These are phyloP conservation scores for Xylaria cubensis DNA, from an alignment of 495 filamentous ascomycete genomes.

Conservation along the genomic window DNA sequence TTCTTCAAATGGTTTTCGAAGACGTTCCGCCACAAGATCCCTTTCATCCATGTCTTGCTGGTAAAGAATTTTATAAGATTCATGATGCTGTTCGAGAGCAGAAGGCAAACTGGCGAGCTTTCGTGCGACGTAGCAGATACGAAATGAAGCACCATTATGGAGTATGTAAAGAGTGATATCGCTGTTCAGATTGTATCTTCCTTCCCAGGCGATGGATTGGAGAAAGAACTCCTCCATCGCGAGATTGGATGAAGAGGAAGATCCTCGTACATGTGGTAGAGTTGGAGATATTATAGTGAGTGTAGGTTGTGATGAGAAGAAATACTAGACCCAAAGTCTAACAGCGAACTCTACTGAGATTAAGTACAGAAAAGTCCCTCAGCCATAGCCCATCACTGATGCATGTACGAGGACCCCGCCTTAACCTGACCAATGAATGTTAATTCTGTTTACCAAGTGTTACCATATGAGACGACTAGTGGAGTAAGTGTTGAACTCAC, in stretches of 20 bases:
- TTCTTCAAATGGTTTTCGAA: neutral
- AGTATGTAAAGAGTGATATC: neutral
- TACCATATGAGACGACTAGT: neutral
- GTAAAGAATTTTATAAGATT: neutral
- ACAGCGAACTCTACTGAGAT: neutral
- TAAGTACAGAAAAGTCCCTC: neutral
- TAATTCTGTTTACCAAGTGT: neutral
- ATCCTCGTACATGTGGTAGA: neutral
- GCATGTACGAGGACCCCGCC: neutral
- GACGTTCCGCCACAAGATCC: neutral
- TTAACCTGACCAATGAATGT: neutral
- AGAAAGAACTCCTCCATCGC: neutral
- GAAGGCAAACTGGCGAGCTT: neutral
- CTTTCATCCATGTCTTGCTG: neutral
- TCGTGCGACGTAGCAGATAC: neutral
- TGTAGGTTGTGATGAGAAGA: neutral
- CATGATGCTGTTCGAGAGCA: neutral
- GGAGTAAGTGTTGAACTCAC: neutral
- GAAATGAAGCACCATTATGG: neutral
- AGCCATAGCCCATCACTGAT: neutral
- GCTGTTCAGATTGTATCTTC: neutral
- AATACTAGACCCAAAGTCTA: neutral
- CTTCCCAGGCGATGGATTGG: neutral
- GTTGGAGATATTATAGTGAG: neutral
- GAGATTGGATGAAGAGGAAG: neutral